These are phyloP conservation scores for Musa schizocarpa DNA, from an alignment of 176 grass and related monocot species.

Conservation along the genomic window DNA sequence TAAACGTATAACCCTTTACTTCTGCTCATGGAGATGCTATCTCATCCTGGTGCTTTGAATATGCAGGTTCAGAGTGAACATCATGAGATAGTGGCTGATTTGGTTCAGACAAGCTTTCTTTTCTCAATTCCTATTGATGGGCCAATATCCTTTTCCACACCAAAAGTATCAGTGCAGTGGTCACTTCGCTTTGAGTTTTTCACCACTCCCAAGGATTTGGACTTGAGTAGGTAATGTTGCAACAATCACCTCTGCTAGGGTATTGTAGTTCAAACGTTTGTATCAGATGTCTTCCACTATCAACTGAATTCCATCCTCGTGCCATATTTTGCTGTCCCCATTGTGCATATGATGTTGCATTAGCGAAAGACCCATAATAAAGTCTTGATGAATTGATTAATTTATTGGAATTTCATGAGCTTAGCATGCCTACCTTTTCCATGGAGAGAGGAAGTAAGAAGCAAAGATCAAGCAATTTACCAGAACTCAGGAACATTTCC, in stretches of 20 bases:
- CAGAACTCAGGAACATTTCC: not conserved
- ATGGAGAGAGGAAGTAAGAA: too few relatives aligned
- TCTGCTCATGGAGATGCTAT: not conserved
- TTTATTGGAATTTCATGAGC: too few relatives aligned
- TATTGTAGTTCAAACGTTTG: not conserved
- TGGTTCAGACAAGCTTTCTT: conserved; percentile 88
- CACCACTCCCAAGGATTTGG: conserved; percentile 68
- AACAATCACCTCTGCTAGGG: not conserved
- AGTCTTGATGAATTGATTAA: too few relatives aligned
- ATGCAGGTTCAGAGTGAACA: conserved; percentile 80
- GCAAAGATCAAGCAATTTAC: too few relatives aligned
- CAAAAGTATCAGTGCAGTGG: conserved; percentile 84
- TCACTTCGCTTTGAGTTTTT: conserved; percentile 89
- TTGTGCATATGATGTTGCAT: too few relatives aligned
- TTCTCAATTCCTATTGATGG: conserved; percentile 91
- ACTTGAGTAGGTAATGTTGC: conserved; percentile 53
- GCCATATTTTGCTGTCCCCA: too few relatives aligned
- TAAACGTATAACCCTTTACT: not conserved
- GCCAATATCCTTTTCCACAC: conserved; percentile 84
- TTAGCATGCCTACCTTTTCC: too few relatives aligned
- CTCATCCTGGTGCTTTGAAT: not conserved
- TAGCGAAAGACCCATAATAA: too few relatives aligned
- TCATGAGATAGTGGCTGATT: conserved; percentile 86
- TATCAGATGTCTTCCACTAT: not conserved
- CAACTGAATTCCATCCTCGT: too few relatives aligned